Base-by-base conservation (phyloP, 495 filamentous ascomycete genomes). In the Cudoniella acicularis region DNA sequence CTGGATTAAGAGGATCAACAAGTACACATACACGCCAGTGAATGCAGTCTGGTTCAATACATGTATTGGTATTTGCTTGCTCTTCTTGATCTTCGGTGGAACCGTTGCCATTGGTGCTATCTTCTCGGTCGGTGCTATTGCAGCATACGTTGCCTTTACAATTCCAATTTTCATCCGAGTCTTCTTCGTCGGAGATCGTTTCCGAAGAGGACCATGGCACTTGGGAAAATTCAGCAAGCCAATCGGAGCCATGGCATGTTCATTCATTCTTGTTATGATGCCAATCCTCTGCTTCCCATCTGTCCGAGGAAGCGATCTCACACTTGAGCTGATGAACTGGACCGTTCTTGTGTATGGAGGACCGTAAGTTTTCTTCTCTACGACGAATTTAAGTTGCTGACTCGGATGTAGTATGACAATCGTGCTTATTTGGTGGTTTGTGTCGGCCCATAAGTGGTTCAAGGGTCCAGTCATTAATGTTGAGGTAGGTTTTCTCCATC, bases 41-140 rank as follows among this genome's bases (percentile, higher is more conserved):
- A 91, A 91, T 65, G 88, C 88, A 1, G 88, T 91, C 16, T 85
- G 88, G 75, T 80, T 90, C 70, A 91, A 91, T 64, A 76, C 77
- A 24, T 56, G 76, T 13, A 76, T 92, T 26, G 88, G 88, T 0
- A 81, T 85, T 26, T 60, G 83, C 2, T 77, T 89, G 64, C 78
- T 85, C 24, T 74, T 90, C 4, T 76, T 92, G 10, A 84, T 91
- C 57, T 85, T 92, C 54, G 88, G 79, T 3, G 88, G 88, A 40
- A 52, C 69, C 0, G 67, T 83, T 10, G 87, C 87, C 2, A 86
- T 88, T 63, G 86, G 85, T 9, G 88, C 88, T 6, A 75, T 92
- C 20, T 92, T 92, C 77, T 85, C 80, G 45, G 89, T 92, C 61
- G 88, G 86, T 9, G 88, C 86, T 17, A 87, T 90, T 52, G 87